Evolutionary conservation across 2,329 filamentous ascomycete species (phyloP).

Genomic region (Claviceps sp.): DNA sequence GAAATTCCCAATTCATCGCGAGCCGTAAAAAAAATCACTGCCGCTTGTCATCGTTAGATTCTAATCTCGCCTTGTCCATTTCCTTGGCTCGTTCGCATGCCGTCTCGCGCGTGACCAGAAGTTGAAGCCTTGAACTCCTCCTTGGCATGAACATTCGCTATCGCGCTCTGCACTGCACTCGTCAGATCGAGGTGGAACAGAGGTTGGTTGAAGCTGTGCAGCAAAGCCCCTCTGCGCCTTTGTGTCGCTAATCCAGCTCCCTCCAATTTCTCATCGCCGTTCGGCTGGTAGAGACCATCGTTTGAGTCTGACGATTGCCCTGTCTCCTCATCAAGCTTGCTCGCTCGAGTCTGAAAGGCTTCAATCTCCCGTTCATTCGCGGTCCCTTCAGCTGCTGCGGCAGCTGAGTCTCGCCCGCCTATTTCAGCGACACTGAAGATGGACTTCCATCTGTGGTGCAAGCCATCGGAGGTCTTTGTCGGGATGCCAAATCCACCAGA

Average conservation of each 20-base stretch:
- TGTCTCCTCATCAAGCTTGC: conserved; percentile 22
- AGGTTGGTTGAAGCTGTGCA: conserved; percentile 78
- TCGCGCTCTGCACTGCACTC: conserved; percentile 74
- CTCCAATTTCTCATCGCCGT: conserved; percentile 28
- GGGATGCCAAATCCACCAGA: conserved; percentile 84
- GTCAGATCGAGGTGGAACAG: conserved; percentile 92
- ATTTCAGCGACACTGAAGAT: conserved; percentile 90
- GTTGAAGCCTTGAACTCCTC: conserved; percentile 16
- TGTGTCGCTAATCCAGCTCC: conserved; percentile 7
- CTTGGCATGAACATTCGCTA: conserved; percentile 59
- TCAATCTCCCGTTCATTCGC: conserved; percentile 34
- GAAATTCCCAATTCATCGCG: background rate
- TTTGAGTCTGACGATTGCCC: conserved; percentile 15
- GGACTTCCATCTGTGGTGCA: conserved; percentile 70
- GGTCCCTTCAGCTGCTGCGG: conserved; percentile 50
- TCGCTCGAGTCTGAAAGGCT: conserved; percentile 3
- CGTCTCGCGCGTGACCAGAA: background rate
- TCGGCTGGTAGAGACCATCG: background rate
- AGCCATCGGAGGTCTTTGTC: conserved; percentile 30
- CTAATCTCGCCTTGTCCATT: background rate
- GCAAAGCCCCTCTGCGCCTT: conserved; percentile 45
- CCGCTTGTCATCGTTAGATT: background rate
- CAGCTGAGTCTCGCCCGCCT: conserved; percentile 56
- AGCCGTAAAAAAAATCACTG: background rate
- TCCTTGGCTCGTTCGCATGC: background rate